Evolutionary conservation across 257 asterid species (phyloP), one percentile per base, ranked within the genome.

Genomic region (Ocimum tenuiflorum): DNA sequence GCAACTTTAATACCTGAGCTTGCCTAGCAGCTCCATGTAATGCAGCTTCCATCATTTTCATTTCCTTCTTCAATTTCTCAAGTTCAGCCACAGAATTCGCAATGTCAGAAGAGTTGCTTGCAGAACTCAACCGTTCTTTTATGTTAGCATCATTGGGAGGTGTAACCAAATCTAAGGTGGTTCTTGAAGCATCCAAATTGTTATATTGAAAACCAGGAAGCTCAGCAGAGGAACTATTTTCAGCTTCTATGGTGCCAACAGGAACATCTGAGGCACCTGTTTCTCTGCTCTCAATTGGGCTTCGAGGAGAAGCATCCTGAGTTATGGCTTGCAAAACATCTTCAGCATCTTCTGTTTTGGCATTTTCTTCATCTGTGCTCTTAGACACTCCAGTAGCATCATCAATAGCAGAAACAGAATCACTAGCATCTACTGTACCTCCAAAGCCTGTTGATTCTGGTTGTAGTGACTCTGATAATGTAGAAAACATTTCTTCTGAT

Each of bases 1-100:
- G 51, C 39, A 17, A 60, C n/a, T 38, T 49, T 63, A 70, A 33
- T 79, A 91, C 98, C 98, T 86, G 96, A 67, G 96, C 94, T 86
- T 91, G 98, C 80, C 95, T 88, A 65, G 96, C 98, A 73, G 96
- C 98, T 73, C 98, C 98, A 64, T 86, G 91, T 57, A 91, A 65
- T 67, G 98, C 96, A 77, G 80, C 78, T 83, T 91, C 95, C 95
- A 91, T 86, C 96, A 91, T 86, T 80, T 82, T 85, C 91, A 83
- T 86, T 57, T 91, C 98, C 82, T 84, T 83, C 82, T 83, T 86
- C 78, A 88, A 47, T 82, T 86, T 88, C 79, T 83, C 94, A 75
- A 85, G 60, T 77, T 88, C 95, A 68, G 80, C 75, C 58, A 69
- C 74, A 67, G 90, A 72, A 67, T 76, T 79, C 27, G 73, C 61